Base-by-base conservation (phyloP, 1,284 basidiomycete genomes). In the Trametes polyzona region DNA sequence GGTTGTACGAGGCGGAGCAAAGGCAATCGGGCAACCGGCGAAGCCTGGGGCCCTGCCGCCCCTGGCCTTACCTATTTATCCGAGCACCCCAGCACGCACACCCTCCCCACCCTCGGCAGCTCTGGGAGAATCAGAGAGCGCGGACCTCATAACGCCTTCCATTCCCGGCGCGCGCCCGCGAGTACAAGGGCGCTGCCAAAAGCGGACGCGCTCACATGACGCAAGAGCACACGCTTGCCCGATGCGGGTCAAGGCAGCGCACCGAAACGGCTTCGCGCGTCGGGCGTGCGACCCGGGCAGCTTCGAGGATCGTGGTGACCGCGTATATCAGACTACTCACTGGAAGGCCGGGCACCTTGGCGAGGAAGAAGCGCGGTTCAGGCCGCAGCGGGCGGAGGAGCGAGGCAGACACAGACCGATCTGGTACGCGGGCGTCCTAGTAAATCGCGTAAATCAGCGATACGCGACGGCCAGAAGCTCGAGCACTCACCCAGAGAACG, bases 101-200 rank as follows among this genome's bases (percentile, higher is more conserved):
- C 23, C 23, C 12, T 5, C 9, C 14, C 3, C n/a, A n/a, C 29
- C 36, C 33, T 35, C 27, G 52, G 24, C 19, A 47, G 29, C 44
- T 10, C 35, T n/a, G 40, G 16, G 30, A 36, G 30, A 37, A n/a
- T n/a, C n/a, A n/a, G n/a, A n/a, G n/a, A 19, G 17, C 30, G 29
- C 4, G 23, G 35, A 32, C 49, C 55, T 47, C n/a, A 63, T 44
- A 63, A 63, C 58, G 35, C 47, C 43, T 60, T 52, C 61, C 61
- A 42, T 63, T 63, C 43, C 52, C 24, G 57, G 51, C 48, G 21
- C 47, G n/a, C n/a, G 46, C 41, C 44, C 53, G 47, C 33, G 48
- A 57, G 49, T 62, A 71, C 66, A 71, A 71, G 62, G 67, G 50
- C 52, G 57, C 43, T 51, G 21, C 68, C 65, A 55, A 58, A 67